Evolutionary conservation across 306 rosid genomes (phyloP).

Genomic region (Malus orientalis): DNA sequence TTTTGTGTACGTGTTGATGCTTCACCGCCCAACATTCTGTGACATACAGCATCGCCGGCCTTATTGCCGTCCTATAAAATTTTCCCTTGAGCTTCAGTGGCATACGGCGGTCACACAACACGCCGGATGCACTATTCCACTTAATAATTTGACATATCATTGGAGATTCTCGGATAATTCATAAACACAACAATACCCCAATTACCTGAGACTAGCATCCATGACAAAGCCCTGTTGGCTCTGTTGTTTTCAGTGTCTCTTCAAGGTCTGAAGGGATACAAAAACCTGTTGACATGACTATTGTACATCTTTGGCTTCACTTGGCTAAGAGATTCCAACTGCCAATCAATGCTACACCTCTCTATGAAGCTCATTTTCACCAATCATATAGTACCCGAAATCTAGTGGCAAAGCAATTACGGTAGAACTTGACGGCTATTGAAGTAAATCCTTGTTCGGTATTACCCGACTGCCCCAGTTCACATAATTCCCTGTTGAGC

Average conservation of each 20-base stretch:
- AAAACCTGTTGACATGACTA: neutral
- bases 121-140: too few relatives aligned
- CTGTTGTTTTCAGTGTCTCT: neutral
- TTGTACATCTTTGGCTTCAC: neutral
- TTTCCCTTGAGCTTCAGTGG: too few relatives aligned
- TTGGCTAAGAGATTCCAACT: too few relatives aligned
- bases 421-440: neutral
- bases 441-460: neutral
- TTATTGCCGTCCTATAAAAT: too few relatives aligned
- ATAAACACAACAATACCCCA: neutral
- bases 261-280: neutral
- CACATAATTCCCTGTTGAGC: neutral
- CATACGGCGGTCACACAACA: too few relatives aligned
- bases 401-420: neutral
- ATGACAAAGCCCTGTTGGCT: neutral
- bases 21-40: too few relatives aligned
- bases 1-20: too few relatives aligned
- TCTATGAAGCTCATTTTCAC: neutral
- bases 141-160: neutral
- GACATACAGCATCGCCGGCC: too few relatives aligned
- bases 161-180: neutral
- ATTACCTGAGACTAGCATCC: neutral
- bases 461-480: neutral
- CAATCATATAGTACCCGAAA: neutral
- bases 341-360: neutral